Percentiles rank a stretch among this genome's conserved stretches.
Evolutionary conservation across 805 yeast genomes (phyloP).

Genomic region (Starmerella sp.): DNA sequence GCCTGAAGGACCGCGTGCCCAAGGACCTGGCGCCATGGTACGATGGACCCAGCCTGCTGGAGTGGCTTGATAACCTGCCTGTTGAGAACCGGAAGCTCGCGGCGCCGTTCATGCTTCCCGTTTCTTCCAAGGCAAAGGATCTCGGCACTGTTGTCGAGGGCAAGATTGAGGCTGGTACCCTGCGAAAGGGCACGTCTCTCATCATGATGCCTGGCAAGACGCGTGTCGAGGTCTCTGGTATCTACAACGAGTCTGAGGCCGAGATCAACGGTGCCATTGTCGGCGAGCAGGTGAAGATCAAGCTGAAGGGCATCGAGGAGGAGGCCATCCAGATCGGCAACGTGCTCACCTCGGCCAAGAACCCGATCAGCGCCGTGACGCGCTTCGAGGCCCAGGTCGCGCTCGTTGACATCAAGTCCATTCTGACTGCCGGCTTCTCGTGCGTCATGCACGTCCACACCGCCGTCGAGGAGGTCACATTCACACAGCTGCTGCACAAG

Average conservation of each 20-base stretch:
- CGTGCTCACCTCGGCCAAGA: constrained; percentile 72
- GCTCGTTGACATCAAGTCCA: constrained; percentile 89
- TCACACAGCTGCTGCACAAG: constrained; percentile 76
- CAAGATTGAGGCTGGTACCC: constrained; percentile 90
- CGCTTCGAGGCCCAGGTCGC: constrained; percentile 93
- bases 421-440: constrained; percentile 87
- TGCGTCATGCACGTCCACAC: constrained; percentile 99
- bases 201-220: constrained; percentile 87
- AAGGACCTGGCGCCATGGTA: constrained; percentile 81
- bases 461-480: constrained; percentile 88
- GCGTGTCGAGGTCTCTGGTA: constrained; percentile 70
- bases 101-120: constrained; percentile 96
- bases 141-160: constrained; percentile 97
- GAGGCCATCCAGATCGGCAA: constrained; percentile 89
- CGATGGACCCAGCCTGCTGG: constrained; percentile 81
- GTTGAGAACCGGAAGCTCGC: constrained; percentile 75
- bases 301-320: constrained; percentile 91
- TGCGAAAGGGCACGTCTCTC: constrained; percentile 64
- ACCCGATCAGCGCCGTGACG: constrained; percentile 85
- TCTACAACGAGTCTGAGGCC: constrained; percentile 89
- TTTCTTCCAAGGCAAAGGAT: constrained; percentile 89
- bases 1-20: constrained; percentile 75
- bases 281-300: constrained; percentile 95
- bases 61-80: constrained; percentile 74
- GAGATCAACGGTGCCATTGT: constrained; percentile 83